Evolutionary conservation across 1,284 basidiomycete genomes (phyloP).

Genomic region (Moesziomyces globuligerus): DNA sequence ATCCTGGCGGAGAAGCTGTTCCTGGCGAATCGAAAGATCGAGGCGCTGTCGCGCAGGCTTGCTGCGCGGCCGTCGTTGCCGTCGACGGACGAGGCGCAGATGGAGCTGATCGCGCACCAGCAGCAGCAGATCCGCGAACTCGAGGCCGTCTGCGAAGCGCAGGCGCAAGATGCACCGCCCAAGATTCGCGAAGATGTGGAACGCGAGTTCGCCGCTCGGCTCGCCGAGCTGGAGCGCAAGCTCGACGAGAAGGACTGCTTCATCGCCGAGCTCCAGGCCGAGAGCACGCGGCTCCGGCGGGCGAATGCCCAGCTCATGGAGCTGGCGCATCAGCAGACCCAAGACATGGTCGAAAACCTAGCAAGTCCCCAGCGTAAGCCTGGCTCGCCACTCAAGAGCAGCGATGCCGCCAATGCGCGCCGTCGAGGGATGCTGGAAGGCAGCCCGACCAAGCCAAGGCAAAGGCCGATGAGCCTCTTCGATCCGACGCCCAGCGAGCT

Average conservation of each 20-base stretch:
- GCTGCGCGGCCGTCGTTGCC: slow-evolving; percentile 45
- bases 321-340: slow-evolving; percentile 52
- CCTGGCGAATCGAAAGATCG: slow-evolving; percentile 47
- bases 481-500: slow-evolving; percentile 3
- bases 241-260: slow-evolving; percentile 51
- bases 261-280: slow-evolving; percentile 39
- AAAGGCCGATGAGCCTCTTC: slow-evolving; percentile 36
- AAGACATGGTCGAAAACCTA: slow-evolving; percentile 44
- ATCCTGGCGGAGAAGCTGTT: slow-evolving; percentile 61
- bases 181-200: slow-evolving; percentile 62
- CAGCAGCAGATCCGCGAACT: slow-evolving; percentile 54
- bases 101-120: slow-evolving; percentile 35
- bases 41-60: slow-evolving; percentile 37
- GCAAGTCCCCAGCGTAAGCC: slow-evolving; percentile 1
- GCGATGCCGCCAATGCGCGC: slow-evolving; percentile 2
- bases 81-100: slow-evolving; percentile 24
- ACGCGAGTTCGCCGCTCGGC: slow-evolving; percentile 28
- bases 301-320: slow-evolving; percentile 48
- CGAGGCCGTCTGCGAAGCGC: slow-evolving; percentile 60
- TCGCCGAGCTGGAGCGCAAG: slow-evolving; percentile 24
- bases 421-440: background rate
- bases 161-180: slow-evolving; percentile 51
- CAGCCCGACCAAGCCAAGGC: slow-evolving; percentile 9
- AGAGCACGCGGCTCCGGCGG: slow-evolving; percentile 35
- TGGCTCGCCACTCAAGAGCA: slow-evolving; percentile 5